Evolutionary conservation across 1,139 yeast species (phyloP), one percentile per base, ranked within the genome.

Genomic region (Kluyveromyces marxianus): DNA sequence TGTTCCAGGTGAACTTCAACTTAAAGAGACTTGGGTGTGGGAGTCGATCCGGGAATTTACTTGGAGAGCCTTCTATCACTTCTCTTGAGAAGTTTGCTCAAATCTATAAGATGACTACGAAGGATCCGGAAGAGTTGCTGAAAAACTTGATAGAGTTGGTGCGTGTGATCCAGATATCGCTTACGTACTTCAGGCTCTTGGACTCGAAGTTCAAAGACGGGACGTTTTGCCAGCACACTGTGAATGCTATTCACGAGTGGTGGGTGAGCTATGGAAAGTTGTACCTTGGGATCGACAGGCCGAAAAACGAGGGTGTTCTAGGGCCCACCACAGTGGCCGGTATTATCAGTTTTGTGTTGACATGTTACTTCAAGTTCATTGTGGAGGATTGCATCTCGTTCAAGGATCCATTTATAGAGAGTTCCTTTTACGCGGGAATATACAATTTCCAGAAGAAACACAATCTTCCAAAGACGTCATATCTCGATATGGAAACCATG

Each of bases 391-490:
- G 88, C 51, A 86, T 81, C 52, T 81, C 83, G 2, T 90, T 96
- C 0, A 89, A 88, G 59, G 97, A 90, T 60, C 90, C 95, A 0
- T 81, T 83, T 62, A 95, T 87, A 55, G 81, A 81, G 48, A 83
- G 81, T 47, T 75, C 74, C 48, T 80, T 81, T 50, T 72, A 80
- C 44, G 65, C 81, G 43, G 82, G 84, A 2, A 77, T 84, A 45
- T 69, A 70, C 45, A 78, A 76, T 52, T 85, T 84, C 59, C 94
- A 86, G 59, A 83, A 79, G 61, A 85, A 83, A 51, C 74, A 74
- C 55, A 77, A 78, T 54, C 60, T 85, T 1, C 75, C 76, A 4
- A 72, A 73, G 50, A 75, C 76, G n/a, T 66, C 81, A 55, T 74
- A 75, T 51, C 68, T 87, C 39, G 92, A 86, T 60, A 70, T 75